Base-by-base conservation (phyloP, 257 asterid genomes). In the Catharanthus roseus region DNA sequence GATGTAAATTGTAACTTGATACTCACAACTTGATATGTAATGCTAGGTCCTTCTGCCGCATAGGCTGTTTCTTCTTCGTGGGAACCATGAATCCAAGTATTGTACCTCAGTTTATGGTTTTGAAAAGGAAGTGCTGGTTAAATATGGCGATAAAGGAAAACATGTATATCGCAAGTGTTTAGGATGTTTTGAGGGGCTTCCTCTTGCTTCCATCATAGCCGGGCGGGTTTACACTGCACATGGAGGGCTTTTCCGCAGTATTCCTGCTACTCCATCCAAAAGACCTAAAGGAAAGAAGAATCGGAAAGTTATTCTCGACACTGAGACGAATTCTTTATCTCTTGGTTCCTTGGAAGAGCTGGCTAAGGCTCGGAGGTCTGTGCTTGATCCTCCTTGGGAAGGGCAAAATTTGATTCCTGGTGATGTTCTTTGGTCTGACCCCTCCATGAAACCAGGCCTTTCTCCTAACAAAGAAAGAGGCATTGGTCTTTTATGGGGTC, bases 381-480 rank as follows among this genome's bases (percentile, higher is more conserved):
- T 95, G 70, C 97, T 95, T 75, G 99, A 95, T 84, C 97, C 99
- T 80, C 97, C 97, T 1, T 91, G 99, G 99, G 89, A 95, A 84
- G 97, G 99, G 74, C 77, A 78, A 31, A 95, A 95, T 79, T 75
- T 95, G 90, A 95, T 95, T 69, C 99, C 99, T 16, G 99, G 99
- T 71, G 99, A 95, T 71, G 90, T 95, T 60, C 82, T 95, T 45
- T 95, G 99, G 99, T 95, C 99, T 31, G 97, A 95, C 80, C 99
- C 99, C 29, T 89, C 96, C 33, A 86, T 88, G 95, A 73, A 10
- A 41, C 86, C 90, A 21, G 97, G 99, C 72, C 96, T 95, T 81
- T 86, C 96, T 39, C 97, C 97, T 28, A 91, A 91, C 77, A 85
- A 76, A 34, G 99, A 91, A 82, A 85, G 97, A 75, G 99, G 97